Conservation (phyloP, 2,329 filamentous ascomycete species). For the Sclerotinia nivalis region DNA sequence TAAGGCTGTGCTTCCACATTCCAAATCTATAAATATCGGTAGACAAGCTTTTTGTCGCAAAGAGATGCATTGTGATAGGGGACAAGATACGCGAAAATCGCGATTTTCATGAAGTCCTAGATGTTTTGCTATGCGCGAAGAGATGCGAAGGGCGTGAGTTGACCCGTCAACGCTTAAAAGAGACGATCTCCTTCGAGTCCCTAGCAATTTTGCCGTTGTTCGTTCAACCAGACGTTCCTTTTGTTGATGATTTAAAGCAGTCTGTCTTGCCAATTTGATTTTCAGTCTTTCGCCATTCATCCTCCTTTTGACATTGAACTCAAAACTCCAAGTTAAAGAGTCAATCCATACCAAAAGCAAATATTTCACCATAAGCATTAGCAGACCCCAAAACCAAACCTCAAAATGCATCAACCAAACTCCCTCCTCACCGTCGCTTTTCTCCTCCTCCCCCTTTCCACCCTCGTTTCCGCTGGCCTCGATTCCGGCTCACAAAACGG, state of each 20-base stretch:
- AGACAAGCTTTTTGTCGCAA: not conserved
- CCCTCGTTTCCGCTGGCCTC: not conserved
- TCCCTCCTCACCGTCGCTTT: not conserved
- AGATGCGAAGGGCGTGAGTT: not conserved
- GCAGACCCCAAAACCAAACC: not conserved
- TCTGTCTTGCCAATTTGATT: not conserved
- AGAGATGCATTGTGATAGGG: not conserved
- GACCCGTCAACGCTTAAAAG: not conserved
- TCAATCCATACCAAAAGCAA: not conserved
- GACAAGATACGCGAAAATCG: not conserved
- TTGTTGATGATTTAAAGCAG: not conserved
- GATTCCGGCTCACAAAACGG: not conserved
- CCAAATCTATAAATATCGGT: not conserved
- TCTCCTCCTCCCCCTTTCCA: not conserved
- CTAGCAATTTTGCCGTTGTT: not conserved
- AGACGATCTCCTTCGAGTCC: no score
- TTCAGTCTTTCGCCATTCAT: not conserved
- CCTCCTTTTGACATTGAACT: not conserved
- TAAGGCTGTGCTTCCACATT: constrained; percentile 1
- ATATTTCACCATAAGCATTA: not conserved
- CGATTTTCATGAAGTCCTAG: not conserved
- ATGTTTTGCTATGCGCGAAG: not conserved
- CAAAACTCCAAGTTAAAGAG: not conserved
- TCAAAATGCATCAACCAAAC: not conserved
- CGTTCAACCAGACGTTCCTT: not conserved